A percentile compares a stretch with the other conserved stretches of the same genome.
These are phyloP conservation scores for Ampelocalamus luodianensis DNA, from an alignment of 176 grass and related monocot genomes.

Conservation along the genomic window DNA sequence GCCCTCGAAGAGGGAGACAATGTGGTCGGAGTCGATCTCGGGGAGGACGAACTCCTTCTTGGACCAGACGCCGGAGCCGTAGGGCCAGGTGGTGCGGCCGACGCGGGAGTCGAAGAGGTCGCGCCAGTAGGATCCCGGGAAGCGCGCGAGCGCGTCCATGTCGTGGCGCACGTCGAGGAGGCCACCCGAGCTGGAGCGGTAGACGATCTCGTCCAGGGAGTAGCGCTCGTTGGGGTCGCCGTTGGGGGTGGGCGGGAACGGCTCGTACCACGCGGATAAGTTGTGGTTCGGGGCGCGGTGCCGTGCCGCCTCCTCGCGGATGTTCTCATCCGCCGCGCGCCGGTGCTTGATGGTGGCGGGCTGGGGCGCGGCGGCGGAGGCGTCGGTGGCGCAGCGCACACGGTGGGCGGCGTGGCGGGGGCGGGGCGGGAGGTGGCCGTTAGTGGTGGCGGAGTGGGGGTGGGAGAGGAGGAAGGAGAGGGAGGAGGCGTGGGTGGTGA, in stretches of 20 bases:
- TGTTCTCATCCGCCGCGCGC: slow-evolving; percentile 78
- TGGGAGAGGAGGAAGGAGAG: slow-evolving; percentile 53
- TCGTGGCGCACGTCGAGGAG: slow-evolving; percentile 54
- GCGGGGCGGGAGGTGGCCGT: slow-evolving; percentile 9
- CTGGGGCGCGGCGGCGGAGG: slow-evolving; percentile 23
- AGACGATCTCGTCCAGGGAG: slow-evolving; percentile 96
- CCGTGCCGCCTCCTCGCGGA: slow-evolving; percentile 82
- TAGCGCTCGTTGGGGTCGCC: slow-evolving; percentile 68
- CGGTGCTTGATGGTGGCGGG: slow-evolving; percentile 48
- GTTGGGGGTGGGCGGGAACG: slow-evolving; percentile 51
- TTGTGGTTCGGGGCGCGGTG: slow-evolving; percentile 50
- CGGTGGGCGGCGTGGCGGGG: slow-evolving; percentile 13
- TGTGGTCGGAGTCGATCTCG: slow-evolving; percentile 78
- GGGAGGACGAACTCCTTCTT: slow-evolving; percentile 99
- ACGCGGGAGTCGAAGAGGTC: slow-evolving; percentile 75
- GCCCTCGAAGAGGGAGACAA: slow-evolving; percentile 95
- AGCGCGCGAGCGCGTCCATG: slow-evolving; percentile 62
- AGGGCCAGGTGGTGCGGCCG: slow-evolving; percentile 74
- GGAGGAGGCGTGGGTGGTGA: slow-evolving; percentile 45
- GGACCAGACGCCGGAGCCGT: slow-evolving; percentile 95
- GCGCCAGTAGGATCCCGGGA: slow-evolving; percentile 72
- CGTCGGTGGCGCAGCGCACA: slow-evolving; percentile 51
- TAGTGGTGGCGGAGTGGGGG: slow-evolving; percentile 23
- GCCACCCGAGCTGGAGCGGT: slow-evolving; percentile 78
- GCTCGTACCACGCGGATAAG: slow-evolving; percentile 78